Evolutionary conservation across 2,329 filamentous ascomycete species (phyloP), one percentile per base, ranked within the genome.

Genomic region (Xylaria sp.): DNA sequence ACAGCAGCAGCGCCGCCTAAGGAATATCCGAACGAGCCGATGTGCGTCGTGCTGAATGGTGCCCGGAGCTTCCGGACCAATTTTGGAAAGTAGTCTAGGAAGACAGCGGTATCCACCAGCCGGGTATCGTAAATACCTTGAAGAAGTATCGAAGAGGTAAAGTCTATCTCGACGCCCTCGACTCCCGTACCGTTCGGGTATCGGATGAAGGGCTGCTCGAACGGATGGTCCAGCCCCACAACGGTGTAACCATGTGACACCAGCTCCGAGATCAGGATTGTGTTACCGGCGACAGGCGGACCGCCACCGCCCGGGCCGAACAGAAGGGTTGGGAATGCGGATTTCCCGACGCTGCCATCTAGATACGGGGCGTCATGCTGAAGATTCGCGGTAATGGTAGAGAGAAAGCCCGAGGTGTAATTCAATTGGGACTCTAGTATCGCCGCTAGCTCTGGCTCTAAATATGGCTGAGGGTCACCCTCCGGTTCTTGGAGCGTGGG

Each of bases 1-100:
- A 67, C 9, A 13, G 64, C 68, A 4, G 68, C 54, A 10, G 70
- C 72, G 4, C 75, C 75, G 34, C 75, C 76, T 5, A 77, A n/a
- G 4, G 75, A 76, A 34, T 74, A 72, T 0, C 75, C 75, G 48
- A 70, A 67, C 1, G 56, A 44, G 37, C 68, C 68, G 12, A 70
- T 44, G 23, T 58, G 44, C 34, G 67, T 58, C 6, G 52, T 75
- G 15, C 41, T 46, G 18, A 46, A 46, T 15, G 41, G 41, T n/a
- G 41, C 41, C 41, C 41, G 13, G 18, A 46, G 41, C 41, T n/a
- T 18, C 41, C 18, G 41, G 41, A 46, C 41, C 18, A 46, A n/a
- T 46, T 46, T 7, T 5, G 41, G 41, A 15, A 46, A 46, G 18
- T 46, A 46, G 18, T 46, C 13, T 15, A 46, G 18, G 41, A 46